Evolutionary conservation across 352 stramenopile species (phyloP).

Genomic region (Phytophthora gonapodyides): DNA sequence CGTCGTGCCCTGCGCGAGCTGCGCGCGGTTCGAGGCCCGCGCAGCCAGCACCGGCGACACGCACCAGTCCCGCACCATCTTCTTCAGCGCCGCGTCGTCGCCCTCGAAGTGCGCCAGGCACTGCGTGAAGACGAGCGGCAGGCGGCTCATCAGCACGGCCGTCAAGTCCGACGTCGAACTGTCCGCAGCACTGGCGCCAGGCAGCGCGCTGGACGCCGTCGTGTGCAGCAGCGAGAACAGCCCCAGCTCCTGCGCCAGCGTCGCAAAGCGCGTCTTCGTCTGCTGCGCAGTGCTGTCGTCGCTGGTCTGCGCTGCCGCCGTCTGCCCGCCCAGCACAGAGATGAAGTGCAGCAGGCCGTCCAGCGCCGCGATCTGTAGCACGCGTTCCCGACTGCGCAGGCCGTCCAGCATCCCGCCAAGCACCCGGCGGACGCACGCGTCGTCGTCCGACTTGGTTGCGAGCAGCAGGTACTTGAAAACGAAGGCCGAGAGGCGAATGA

Average conservation of each 20-base stretch:
- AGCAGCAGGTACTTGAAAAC: constrained; percentile 78
- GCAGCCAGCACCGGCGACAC: constrained; percentile 63
- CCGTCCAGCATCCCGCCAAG: constrained; percentile 69
- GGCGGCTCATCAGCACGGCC: constrained; percentile 61
- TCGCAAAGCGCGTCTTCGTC: constrained; percentile 49
- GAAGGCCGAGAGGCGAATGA: constrained; percentile 76
- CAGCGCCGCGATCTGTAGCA: constrained; percentile 72
- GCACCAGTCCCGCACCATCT: constrained; percentile 71
- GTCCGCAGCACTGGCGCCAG: constrained; percentile 23
- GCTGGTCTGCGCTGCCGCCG: constrained; percentile 14
- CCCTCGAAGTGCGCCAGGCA: constrained; percentile 74
- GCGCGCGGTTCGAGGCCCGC: constrained; percentile 43
- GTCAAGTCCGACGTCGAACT: constrained; percentile 33
- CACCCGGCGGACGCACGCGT: constrained; percentile 52
- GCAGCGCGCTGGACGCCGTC: constrained; percentile 53
- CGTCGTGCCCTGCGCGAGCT: constrained; percentile 58
- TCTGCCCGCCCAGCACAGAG: constrained; percentile 42
- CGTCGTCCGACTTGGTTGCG: constrained; percentile 45
- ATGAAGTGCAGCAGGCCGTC: constrained; percentile 81
- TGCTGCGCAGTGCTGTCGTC: constrained; percentile 31
- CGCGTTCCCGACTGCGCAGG: constrained; percentile 62
- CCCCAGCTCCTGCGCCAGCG: constrained; percentile 71
- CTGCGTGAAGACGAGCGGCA: constrained; percentile 87
- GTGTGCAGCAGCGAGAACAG: constrained; percentile 78
- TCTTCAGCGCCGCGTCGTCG: constrained; percentile 68